Percentiles rank a stretch among this genome's conserved stretches.
These are phyloP conservation scores for Neofusicoccum kwambonambiense DNA, from an alignment of 2,329 filamentous ascomycete species.

Conservation along the genomic window DNA sequence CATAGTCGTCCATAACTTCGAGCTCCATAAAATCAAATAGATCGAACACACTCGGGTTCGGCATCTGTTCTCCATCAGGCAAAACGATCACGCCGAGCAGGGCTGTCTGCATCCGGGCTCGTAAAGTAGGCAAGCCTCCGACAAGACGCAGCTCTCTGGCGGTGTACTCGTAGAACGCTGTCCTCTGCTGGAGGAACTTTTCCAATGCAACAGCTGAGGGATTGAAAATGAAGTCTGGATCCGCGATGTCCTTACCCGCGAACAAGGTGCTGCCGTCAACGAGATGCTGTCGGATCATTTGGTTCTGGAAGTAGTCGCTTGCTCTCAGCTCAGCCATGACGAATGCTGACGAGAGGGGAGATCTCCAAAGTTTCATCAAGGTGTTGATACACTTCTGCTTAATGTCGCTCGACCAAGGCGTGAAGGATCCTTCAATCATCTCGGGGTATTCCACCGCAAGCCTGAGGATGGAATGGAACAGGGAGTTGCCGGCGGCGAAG, in stretches of 20 bases:
- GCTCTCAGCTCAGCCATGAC: constrained; percentile 77
- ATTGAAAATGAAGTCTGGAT: constrained; percentile 67
- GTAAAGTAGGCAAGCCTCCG: constrained; percentile 59
- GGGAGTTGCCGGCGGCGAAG: constrained; percentile 69
- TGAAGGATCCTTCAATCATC: constrained; percentile 32
- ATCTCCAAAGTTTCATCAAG: constrained; percentile 78
- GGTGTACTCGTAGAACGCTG: constrained; percentile 79
- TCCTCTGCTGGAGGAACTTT: constrained; percentile 75
- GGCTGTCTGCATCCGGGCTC: constrained; percentile 53
- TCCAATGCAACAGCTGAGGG: constrained; percentile 68
- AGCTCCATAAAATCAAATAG: constrained; percentile 87
- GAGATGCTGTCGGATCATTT: constrained; percentile 70
- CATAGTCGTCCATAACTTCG: constrained; percentile 48
- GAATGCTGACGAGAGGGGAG: constrained; percentile 71
- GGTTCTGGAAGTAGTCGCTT: constrained; percentile 75
- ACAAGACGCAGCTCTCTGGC: constrained; percentile 80
- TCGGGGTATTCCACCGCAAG: constrained; percentile 70
- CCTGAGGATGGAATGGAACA: constrained; percentile 79
- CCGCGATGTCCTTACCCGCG: constrained; percentile 64
- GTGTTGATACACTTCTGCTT: constrained; percentile 55
- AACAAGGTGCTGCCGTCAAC: constrained; percentile 69
- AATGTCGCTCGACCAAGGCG: constrained; percentile 43
- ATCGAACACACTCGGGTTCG: constrained; percentile 79
- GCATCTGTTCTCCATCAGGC: constrained; percentile 63
- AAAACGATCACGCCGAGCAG: constrained; percentile 74